These are phyloP conservation scores for Cyberlindnera misumaiensis DNA, from an alignment of 805 yeast species.

Conservation along the genomic window DNA sequence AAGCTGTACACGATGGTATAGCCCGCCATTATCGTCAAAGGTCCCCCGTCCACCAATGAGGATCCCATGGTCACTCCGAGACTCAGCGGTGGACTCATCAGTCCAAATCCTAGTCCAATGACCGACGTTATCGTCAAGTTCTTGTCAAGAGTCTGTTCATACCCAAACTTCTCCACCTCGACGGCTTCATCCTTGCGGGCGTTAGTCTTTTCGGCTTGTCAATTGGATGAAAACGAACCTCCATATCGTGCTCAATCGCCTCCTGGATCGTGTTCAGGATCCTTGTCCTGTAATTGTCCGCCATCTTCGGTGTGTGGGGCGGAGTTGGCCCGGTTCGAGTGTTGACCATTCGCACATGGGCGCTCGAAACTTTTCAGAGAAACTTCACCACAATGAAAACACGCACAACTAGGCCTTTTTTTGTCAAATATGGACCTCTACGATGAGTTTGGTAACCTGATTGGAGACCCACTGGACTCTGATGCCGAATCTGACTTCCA, in stretches of 20 bases:
- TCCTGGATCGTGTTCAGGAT: constrained; percentile 16
- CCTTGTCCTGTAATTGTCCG: constrained; percentile 1
- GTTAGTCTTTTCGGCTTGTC: background rate
- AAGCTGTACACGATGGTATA: constrained; percentile 61
- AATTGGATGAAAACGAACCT: constrained; percentile 4
- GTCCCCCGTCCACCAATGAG: constrained; percentile 70
- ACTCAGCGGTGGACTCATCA: constrained; percentile 80
- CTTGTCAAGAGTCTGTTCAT: constrained; percentile 64
- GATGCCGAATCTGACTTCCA: constrained; percentile 33
- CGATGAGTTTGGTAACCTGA: constrained; percentile 52
- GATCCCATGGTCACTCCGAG: constrained; percentile 67
- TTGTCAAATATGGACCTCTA: background rate
- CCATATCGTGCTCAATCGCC: constrained; percentile 20
- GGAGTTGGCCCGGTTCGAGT: too few species aligned
- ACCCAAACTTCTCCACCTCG: constrained; percentile 63
- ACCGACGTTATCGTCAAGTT: constrained; percentile 64
- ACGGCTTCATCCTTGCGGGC: constrained; percentile 20
- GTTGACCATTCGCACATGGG: too few species aligned
- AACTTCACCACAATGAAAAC: too few species aligned
- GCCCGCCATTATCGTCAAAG: constrained; percentile 69
- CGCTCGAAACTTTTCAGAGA: too few species aligned
- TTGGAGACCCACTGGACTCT: constrained; percentile 45
- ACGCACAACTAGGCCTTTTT: too few species aligned
- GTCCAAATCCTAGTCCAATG: constrained; percentile 70
- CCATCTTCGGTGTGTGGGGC: too few species aligned